Base-by-base conservation (phyloP, 768 basidiomycete species). In the Termitomyces sp. region DNA sequence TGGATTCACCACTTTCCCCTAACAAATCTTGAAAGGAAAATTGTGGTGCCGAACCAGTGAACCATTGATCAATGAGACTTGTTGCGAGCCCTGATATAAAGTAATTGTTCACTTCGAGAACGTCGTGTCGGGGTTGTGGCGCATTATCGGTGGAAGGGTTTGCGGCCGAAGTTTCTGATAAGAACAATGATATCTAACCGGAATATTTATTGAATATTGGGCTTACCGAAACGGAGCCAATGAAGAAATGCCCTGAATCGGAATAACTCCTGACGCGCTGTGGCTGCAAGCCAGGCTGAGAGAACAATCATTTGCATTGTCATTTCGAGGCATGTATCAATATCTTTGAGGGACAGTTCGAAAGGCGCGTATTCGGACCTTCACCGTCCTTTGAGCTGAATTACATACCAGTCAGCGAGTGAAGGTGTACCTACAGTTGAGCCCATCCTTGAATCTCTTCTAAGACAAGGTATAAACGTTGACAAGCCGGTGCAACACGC, bases 391-490 rank as follows among this genome's bases (percentile, higher is more conserved):
- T 49, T 62, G 20, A 56, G 56, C 50, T 33, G 44, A 24, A 10
- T 8, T 49, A n/a, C 36, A 59, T 55, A 43, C 45, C 36, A 33
- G 26, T 40, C 18, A 56, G 56, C 32, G 37, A 60, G 53, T 46
- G 64, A 22, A 34, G 39, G 22, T 47, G 22, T 43, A 52, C 73
- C 71, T 72, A 91, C 91, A 92, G 68, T 61, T 76, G 73, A 30
- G 88, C 81, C 89, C 91, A 94, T 45, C 90, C 92, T 62, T 81
- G 79, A 54, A 91, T 76, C 74, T 94, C 91, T 65, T 90, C 85
- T 62, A 94, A 65, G 14, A 93, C 76, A 43, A 94, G 75, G 66
- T 89, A 83, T 36, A 93, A 70, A 33, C 92, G 83, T 69, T 94
- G 91, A 53, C 85, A 83, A 32, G 90, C 89, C 30, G 89, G 89